These are phyloP conservation scores for Paramecium bursaria DNA, from an alignment of 73 alveolate genomes.

Conservation along the genomic window DNA sequence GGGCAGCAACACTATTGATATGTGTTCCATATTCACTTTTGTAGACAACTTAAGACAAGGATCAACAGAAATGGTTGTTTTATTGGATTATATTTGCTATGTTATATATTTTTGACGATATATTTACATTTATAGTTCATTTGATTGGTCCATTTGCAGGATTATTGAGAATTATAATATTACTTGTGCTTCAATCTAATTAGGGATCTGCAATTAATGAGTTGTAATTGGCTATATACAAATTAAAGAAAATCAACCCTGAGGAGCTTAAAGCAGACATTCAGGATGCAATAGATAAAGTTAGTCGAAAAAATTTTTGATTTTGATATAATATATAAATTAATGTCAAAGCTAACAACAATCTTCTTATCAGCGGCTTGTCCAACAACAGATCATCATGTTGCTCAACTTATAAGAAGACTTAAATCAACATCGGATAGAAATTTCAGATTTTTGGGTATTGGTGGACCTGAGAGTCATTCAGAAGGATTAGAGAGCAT, in stretches of 20 bases:
- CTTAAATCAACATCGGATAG: constrained; percentile 45
- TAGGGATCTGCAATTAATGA: too few relatives aligned
- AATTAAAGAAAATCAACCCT: background rate
- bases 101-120: too few relatives aligned
- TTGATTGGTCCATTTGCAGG: too few relatives aligned
- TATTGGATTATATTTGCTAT: too few relatives aligned
- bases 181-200: background rate
- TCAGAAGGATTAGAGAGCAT: constrained; percentile 63
- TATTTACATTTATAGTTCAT: too few relatives aligned
- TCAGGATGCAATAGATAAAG: constrained; percentile 21
- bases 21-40: too few relatives aligned
- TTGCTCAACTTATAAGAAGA: constrained; percentile 17
- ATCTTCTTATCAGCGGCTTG: constrained; percentile 59
- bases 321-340: constrained; percentile 1
- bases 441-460: constrained; percentile 62
- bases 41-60: too few relatives aligned
- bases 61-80: too few relatives aligned
- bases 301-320: constrained; percentile 26
- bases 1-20: too few relatives aligned
- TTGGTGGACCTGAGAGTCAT: constrained; percentile 67
- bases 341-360: constrained; percentile 44
- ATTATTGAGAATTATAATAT: background rate
- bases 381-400: constrained; percentile 54
- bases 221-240: too few relatives aligned
- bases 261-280: background rate